Conservation (phyloP, 1,284 basidiomycete species). For the Ustilago vetiveriae region DNA sequence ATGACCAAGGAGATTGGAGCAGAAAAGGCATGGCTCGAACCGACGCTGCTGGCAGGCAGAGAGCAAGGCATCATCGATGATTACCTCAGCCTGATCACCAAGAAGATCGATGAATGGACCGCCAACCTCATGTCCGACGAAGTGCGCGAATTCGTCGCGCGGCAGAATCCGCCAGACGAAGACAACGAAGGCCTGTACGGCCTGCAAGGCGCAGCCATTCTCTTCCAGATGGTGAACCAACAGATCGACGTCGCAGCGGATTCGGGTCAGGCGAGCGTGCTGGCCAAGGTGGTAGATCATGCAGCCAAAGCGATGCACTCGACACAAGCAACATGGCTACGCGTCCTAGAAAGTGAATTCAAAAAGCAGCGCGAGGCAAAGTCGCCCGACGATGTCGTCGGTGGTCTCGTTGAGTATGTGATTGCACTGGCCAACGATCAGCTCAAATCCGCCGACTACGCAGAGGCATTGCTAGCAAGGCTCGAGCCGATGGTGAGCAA, state of each 20-base stretch:
- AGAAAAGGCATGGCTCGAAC: slow-evolving; percentile 71
- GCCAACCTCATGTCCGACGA: slow-evolving; percentile 92
- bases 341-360: slow-evolving; percentile 83
- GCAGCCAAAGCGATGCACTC: slow-evolving; percentile 86
- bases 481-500: slow-evolving; percentile 90
- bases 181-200: slow-evolving; percentile 90
- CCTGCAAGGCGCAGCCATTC: slow-evolving; percentile 88
- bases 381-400: slow-evolving; percentile 85
- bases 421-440: slow-evolving; percentile 99
- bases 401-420: slow-evolving; percentile 92
- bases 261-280: slow-evolving; percentile 91
- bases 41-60: slow-evolving; percentile 85
- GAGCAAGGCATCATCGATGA: slow-evolving; percentile 94
- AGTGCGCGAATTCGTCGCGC: slow-evolving; percentile 81
- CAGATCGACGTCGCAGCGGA: slow-evolving; percentile 94
- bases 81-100: slow-evolving; percentile 90
- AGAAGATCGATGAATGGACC: slow-evolving; percentile 97
- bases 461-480: slow-evolving; percentile 83
- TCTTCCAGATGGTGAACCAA: slow-evolving; percentile 97
- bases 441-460: slow-evolving; percentile 93
- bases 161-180: slow-evolving; percentile 85
- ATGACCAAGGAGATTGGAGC: slow-evolving; percentile 89
- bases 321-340: slow-evolving; percentile 89
- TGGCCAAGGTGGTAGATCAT: slow-evolving; percentile 89
- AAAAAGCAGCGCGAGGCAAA: slow-evolving; percentile 80